phyloP scores from a whole-genome alignment of 345 rosid genomes.

The Eucalyptus sp. region DNA sequence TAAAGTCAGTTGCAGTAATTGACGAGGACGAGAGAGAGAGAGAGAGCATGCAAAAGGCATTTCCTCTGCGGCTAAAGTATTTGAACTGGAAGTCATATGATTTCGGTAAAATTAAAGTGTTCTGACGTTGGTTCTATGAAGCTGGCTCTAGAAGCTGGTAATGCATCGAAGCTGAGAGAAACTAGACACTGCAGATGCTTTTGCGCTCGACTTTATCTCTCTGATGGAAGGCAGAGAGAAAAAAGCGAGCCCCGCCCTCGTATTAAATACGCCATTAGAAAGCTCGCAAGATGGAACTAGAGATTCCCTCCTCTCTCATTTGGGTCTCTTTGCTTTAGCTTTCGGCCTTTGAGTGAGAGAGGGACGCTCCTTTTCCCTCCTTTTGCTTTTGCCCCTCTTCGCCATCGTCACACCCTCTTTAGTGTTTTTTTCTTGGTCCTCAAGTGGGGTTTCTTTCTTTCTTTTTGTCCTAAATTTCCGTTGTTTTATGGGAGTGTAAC shows the following conservation, averaged over 20 bases:
- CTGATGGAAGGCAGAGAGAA: neutral
- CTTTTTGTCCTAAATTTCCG: neutral
- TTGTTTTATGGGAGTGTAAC: neutral
- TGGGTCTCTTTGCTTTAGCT: neutral
- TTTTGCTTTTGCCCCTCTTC: neutral
- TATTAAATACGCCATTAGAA: neutral
- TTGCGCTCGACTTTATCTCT: neutral
- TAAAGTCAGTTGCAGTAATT: neutral
- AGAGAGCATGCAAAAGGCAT: neutral
- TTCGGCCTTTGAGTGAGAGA: neutral
- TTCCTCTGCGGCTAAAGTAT: neutral
- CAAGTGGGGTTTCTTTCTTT: neutral
- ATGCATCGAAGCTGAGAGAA: neutral
- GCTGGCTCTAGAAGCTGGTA: neutral
- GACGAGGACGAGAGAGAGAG: neutral
- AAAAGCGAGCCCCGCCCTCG: neutral
- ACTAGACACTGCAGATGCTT: neutral
- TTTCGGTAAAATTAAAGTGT: neutral
- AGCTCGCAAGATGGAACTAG: neutral
- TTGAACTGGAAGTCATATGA: neutral
- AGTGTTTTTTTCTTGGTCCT: neutral
- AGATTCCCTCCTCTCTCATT: neutral
- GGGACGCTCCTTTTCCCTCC: neutral
- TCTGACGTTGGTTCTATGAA: neutral
- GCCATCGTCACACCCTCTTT: neutral